phyloP scores from a whole-genome alignment of 2,329 filamentous ascomycete species.

The Phaeoacremonium minimum region DNA sequence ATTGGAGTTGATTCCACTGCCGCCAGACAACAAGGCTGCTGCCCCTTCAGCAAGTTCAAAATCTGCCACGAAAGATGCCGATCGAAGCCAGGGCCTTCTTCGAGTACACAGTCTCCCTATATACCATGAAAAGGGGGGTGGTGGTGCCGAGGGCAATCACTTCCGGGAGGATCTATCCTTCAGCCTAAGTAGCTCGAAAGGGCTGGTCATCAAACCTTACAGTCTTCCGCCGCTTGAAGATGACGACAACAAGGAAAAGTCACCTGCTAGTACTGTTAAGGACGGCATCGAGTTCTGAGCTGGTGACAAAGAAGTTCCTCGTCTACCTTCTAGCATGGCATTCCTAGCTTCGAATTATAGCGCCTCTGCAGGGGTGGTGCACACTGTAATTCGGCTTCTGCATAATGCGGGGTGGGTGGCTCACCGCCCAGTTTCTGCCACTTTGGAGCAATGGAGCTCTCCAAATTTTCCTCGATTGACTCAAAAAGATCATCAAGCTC shows the following conservation, averaged over 20 bases:
- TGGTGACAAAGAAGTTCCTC: not conserved
- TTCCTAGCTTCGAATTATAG: not conserved
- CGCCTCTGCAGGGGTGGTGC: no score
- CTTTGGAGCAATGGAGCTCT: no score
- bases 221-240: constrained; percentile 83
- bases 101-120: constrained; percentile 79
- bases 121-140: constrained; percentile 83
- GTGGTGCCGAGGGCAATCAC: constrained; percentile 61
- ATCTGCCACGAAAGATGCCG: constrained; percentile 42
- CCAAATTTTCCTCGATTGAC: constrained; percentile 11
- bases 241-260: constrained; percentile 44
- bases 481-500: constrained; percentile 2
- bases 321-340: no score
- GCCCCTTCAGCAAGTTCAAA: constrained; percentile 2
- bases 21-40: constrained; percentile 45
- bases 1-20: constrained; percentile 73
- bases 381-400: no score
- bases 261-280: constrained; percentile 52
- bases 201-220: constrained; percentile 82
- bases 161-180: constrained; percentile 87
- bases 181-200: constrained; percentile 73
- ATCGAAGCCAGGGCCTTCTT: constrained; percentile 81
- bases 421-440: constrained; percentile 8
- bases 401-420: no score
- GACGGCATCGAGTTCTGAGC: constrained; percentile 70